phyloP scores from a whole-genome alignment of 2,329 filamentous ascomycete species.

The Dactylonectria macrodidyma region DNA sequence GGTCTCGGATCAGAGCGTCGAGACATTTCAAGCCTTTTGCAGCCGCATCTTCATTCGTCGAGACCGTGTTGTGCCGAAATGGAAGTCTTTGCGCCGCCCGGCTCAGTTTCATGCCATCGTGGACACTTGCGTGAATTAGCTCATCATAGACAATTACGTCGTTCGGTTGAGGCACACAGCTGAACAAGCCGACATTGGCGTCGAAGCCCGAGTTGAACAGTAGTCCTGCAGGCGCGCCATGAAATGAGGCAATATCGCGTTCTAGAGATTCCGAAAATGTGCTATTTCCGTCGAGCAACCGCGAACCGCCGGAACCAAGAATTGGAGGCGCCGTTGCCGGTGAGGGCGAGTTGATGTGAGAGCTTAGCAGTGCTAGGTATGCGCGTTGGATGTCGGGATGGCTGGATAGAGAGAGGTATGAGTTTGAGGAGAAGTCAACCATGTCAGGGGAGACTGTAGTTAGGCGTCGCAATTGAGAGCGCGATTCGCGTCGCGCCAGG shows the following conservation, averaged over 20 bases:
- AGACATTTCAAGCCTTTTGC: conserved; percentile 39
- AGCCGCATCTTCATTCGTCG: not conserved
- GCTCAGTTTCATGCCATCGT: conserved; percentile 81
- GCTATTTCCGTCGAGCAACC: conserved; percentile 68
- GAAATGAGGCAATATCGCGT: conserved; percentile 62
- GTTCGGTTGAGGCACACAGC: conserved; percentile 70
- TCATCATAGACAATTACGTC: conserved; percentile 81
- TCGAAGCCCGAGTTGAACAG: conserved; percentile 75
- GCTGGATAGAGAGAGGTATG: conserved; percentile 82
- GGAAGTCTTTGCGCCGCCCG: conserved; percentile 63
- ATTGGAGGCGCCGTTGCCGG: conserved; percentile 39
- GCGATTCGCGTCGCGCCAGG: conserved; percentile 49
- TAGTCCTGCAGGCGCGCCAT: conserved; percentile 61
- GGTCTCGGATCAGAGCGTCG: conserved; percentile 43
- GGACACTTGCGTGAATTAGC: conserved; percentile 82
- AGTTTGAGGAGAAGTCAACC: conserved; percentile 84
- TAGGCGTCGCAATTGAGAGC: conserved; percentile 60
- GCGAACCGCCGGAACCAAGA: conserved; percentile 68
- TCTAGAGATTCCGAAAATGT: conserved; percentile 62
- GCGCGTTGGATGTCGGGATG: conserved; percentile 69
- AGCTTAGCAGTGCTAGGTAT: conserved; percentile 66
- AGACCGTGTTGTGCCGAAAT: conserved; percentile 70
- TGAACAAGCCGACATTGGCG: conserved; percentile 76
- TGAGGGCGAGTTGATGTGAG: conserved; percentile 25
- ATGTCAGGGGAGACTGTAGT: conserved; percentile 75